Percentiles rank a stretch among this genome's conserved stretches.
These are phyloP conservation scores for Trichoderma simmonsii DNA, from an alignment of 2,329 filamentous ascomycete species.

Conservation along the genomic window DNA sequence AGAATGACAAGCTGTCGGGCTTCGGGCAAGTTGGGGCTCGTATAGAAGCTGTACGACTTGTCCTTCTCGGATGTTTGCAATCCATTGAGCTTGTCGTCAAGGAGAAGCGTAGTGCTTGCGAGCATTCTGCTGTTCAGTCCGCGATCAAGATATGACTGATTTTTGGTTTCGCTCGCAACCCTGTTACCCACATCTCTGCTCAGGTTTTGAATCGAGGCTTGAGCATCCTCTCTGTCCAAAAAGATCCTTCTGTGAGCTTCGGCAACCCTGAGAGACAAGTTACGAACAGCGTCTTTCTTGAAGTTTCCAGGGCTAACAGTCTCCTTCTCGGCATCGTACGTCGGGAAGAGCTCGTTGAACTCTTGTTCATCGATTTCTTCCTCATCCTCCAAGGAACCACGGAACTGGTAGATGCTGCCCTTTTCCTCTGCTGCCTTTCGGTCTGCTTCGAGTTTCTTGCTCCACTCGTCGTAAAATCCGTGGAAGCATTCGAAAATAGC, in stretches of 20 bases:
- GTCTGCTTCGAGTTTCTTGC: conserved; percentile 69
- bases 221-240: conserved; percentile 39
- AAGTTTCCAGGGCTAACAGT: conserved; percentile 30
- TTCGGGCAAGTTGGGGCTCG: conserved; percentile 72
- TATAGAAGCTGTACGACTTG: conserved; percentile 80
- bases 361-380: conserved; percentile 72
- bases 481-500: conserved; percentile 66
- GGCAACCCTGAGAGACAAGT: conserved; percentile 59
- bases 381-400: conserved; percentile 71
- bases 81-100: conserved; percentile 58
- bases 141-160: conserved; percentile 31
- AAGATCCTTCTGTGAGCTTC: conserved; percentile 57
- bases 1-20: conserved; percentile 69
- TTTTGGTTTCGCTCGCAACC: conserved; percentile 30
- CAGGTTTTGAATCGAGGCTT: conserved; percentile 43
- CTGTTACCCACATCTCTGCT: conserved; percentile 42
- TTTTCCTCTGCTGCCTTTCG: conserved; percentile 71
- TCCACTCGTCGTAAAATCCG: conserved; percentile 77
- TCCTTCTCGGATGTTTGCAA: conserved; percentile 38
- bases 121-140: conserved; percentile 55
- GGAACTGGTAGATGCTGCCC: conserved; percentile 78
- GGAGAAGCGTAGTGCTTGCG: conserved; percentile 60
- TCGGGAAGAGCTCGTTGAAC: conserved; percentile 78
- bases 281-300: conserved; percentile 45
- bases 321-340: conserved; percentile 54